Evolutionary conservation across 2,329 filamentous ascomycete species (phyloP), one percentile per base, ranked within the genome.

Genomic region (Aspergillus sp.): DNA sequence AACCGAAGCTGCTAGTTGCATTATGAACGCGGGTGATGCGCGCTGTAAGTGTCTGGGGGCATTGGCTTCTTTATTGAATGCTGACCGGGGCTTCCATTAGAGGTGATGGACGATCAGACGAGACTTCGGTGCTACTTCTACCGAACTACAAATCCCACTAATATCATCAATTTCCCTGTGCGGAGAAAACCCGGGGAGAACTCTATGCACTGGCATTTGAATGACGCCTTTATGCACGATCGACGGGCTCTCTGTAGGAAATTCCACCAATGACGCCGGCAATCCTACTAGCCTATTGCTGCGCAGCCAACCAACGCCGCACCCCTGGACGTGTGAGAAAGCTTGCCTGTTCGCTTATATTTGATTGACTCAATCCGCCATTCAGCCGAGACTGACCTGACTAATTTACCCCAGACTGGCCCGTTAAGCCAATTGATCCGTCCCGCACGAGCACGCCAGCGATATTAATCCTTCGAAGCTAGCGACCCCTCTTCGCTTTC

Each of bases 221-320:
- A 30, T 54, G 51, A 51, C 38, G 47, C 48, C 51, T 50, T 21
- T 23, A 49, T 60, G 30, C 30, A 53, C 10, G 50, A 53, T 53
- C 50, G 32, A 36, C 50, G 50, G 50, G 17, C 13, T 53, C 30
- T 25, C 19, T 30, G 38, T 41, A 21, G 23, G 32, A 39, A 55
- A 59, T 64, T 59, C 63, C 59, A 62, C 63, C 63, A 65, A 65
- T 65, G 23, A 61, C 53, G 30, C 53, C 36, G 10, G n/a, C 53
- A 55, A 25, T 10, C 47, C 47, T 2, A 36, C 32, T 17, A 7
- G n/a, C 12, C 47, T 25, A n/a, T 1, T 32, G 12, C 47, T 50
- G 47, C 47, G 12, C 47, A 30, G 25, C 47, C 47, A 50, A 50
- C 23, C 47, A 50, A 50, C 47, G 25, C n/a, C 15, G 25, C 10